A percentile compares a stretch with the other conserved stretches of the same genome.
These are phyloP conservation scores for Elsinoe necatrix DNA, from an alignment of 2,329 filamentous ascomycete genomes.

Conservation along the genomic window DNA sequence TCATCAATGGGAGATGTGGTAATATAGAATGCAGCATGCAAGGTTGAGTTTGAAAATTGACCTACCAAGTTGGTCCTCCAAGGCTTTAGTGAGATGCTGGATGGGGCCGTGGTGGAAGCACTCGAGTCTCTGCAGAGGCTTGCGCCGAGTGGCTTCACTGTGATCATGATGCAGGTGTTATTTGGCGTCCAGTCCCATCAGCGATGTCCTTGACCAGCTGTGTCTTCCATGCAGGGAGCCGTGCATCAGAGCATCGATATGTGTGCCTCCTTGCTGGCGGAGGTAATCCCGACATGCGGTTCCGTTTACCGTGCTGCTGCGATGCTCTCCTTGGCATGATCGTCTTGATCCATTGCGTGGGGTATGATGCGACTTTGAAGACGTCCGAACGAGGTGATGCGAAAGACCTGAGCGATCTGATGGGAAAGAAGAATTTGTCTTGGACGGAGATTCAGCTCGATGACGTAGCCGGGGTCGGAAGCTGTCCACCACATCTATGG, in stretches of 20 bases:
- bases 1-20: background rate
- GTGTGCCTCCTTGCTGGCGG: background rate
- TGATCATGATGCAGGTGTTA: background rate
- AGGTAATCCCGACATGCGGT: background rate
- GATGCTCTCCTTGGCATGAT: background rate
- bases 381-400: too few species aligned
- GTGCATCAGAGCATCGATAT: background rate
- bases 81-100: background rate
- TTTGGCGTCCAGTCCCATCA: background rate
- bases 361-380: too few species aligned
- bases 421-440: background rate
- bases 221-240: background rate
- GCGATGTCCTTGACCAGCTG: background rate
- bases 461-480: background rate
- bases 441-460: background rate
- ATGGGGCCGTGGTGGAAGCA: background rate
- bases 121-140: background rate
- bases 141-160: constrained; percentile 1
- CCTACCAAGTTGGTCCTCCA: constrained; percentile 10
- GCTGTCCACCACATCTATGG: background rate
- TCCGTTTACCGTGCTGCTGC: background rate
- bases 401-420: background rate
- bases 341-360: background rate
- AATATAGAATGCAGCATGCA: background rate
- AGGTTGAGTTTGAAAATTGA: constrained; percentile 1